phyloP scores from a whole-genome alignment of 1,139 yeast species.

The Candida albicans region DNA sequence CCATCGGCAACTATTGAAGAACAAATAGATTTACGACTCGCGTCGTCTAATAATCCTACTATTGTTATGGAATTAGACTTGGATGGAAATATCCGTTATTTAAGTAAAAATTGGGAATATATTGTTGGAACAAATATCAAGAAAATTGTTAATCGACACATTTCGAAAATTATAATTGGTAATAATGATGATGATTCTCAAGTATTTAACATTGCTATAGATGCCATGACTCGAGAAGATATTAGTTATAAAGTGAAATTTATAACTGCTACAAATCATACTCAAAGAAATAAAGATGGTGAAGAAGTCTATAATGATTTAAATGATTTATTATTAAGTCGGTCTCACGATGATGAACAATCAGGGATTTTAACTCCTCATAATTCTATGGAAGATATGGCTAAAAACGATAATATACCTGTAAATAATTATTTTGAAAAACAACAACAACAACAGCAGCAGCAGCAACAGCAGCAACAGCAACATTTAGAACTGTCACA shows the following conservation, averaged over 20 bases:
- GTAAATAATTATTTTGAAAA: constrained; percentile 10
- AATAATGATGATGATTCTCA: constrained; percentile 56
- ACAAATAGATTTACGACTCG: constrained; percentile 49
- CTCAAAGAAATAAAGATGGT: constrained; percentile 7
- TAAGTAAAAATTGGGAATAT: constrained; percentile 75
- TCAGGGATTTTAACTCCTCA: constrained; percentile 29
- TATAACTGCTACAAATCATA: constrained; percentile 53
- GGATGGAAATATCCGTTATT: constrained; percentile 72
- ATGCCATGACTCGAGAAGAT: constrained; percentile 71
- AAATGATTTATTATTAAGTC: constrained; percentile 3
- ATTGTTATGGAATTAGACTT: constrained; percentile 83
- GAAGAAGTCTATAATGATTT: constrained; percentile 10
- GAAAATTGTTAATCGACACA: constrained; percentile 58
- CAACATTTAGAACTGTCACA: constrained; percentile 8
- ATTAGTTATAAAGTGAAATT: constrained; percentile 77
- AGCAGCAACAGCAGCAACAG: no score
- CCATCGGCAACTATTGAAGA: constrained; percentile 29
- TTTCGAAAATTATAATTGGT: constrained; percentile 68
- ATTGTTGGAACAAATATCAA: constrained; percentile 66
- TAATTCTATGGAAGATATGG: constrained; percentile 20
- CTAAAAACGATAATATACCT: constrained; percentile 5
- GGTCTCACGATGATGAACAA: constrained; percentile 2
- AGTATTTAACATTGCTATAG: constrained; percentile 70
- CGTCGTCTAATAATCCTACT: constrained; percentile 72
- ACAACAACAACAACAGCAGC: no score